These are phyloP conservation scores for Geosmithia morbida DNA, from an alignment of 2,329 filamentous ascomycete species.

Conservation along the genomic window DNA sequence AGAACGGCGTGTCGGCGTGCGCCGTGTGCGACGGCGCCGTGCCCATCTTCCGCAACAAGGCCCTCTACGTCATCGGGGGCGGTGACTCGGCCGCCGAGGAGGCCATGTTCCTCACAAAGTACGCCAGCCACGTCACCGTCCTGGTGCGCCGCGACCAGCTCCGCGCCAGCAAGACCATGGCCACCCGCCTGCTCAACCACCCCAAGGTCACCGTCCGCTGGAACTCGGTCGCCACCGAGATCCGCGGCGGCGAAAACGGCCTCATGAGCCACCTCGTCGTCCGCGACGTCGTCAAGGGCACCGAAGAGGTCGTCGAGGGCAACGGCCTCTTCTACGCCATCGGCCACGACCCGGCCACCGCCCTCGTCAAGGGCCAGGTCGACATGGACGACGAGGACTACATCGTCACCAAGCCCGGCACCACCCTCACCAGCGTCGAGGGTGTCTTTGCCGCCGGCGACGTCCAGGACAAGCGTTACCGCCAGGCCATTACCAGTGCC, in stretches of 20 bases:
- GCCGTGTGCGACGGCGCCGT: constrained; percentile 95
- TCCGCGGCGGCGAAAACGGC: constrained; percentile 71
- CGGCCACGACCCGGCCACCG: constrained; percentile 86
- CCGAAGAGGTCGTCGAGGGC: constrained; percentile 72
- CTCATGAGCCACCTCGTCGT: constrained; percentile 82
- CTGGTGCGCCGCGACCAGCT: constrained; percentile 79
- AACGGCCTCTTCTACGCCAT: constrained; percentile 96
- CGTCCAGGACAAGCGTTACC: constrained; percentile 96
- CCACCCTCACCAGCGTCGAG: constrained; percentile 72
- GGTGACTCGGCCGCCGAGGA: constrained; percentile 96
- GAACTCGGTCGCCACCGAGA: constrained; percentile 68
- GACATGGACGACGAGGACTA: constrained; percentile 85
- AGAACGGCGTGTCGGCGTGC: constrained; percentile 89
- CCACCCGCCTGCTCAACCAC: constrained; percentile 64
- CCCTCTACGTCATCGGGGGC: constrained; percentile 86
- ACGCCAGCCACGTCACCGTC: constrained; percentile 87
- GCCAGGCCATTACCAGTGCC: constrained; percentile 94
- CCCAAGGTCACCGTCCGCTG: constrained; percentile 85
- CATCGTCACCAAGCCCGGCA: constrained; percentile 77
- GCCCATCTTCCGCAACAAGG: constrained; percentile 95
- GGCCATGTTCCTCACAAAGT: constrained; percentile 94
- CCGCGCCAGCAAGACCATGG: constrained; percentile 85
- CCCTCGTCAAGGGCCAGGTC: constrained; percentile 81
- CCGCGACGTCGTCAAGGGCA: constrained; percentile 62
- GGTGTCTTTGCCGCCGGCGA: constrained; percentile 96